Base-by-base conservation (phyloP, 23 red algal genomes). In the Gracilariopsis chorda region DNA sequence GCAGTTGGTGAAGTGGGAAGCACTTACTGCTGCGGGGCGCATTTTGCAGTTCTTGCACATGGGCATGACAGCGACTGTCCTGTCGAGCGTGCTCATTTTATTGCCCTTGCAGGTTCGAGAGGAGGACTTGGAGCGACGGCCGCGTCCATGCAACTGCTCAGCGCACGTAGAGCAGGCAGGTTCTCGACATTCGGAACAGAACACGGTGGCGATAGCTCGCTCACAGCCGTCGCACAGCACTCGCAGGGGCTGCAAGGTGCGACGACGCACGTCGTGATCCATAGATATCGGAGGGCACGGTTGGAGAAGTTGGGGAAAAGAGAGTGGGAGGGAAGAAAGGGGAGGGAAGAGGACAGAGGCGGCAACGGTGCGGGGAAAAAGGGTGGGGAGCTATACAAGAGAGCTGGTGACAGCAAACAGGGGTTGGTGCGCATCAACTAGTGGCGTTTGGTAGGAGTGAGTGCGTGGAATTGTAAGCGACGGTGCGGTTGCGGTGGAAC, bases 161-260 rank as follows among this genome's bases (percentile, higher is more conserved):
- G 33, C 40, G 63, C 82, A 86, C 10, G 58, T 10, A 12, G n/a
- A 27, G 59, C 82, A 86, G 0, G 82, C 62, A 27, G 82, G 36
- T 33, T 86, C 11, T 24, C 63, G 59, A 52, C 82, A 86, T 7
- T 37, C 25, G 44, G 41, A 33, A 48, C 82, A 86, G 42, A 49
- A 86, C 41, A 10, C 21, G 8, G 47, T 12, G 43, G 82, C 82
- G 45, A 25, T 37, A 44, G 82, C 82, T 24, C 82, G 82, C 27
- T 86, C 82, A 23, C 82, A 86, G 59, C 62, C 82, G 3, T 86
- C 82, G 45, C 82, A 86, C 10, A 86, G 82, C 39, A 86, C 63
- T 20, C 82, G 82, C 34, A 86, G 13, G 44, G 62, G n/a, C 24
- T 70, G 59, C 37, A 86, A 40, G 36, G 35, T 17, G 9, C 55